These are phyloP conservation scores for Hypholoma sublateritium DNA, from an alignment of 768 basidiomycete species.

Conservation along the genomic window DNA sequence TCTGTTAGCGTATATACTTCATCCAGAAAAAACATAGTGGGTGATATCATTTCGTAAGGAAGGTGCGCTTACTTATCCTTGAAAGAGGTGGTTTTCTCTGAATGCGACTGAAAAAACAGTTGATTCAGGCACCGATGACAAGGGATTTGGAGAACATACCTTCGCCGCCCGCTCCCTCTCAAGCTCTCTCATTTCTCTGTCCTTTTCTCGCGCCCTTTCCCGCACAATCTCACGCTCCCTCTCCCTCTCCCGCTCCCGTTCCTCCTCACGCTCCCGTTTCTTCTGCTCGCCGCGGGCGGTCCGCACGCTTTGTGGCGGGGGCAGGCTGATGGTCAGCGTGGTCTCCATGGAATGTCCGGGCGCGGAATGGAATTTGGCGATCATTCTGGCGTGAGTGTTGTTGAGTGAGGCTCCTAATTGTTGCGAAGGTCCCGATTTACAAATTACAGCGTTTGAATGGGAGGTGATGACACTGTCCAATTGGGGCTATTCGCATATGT, in stretches of 20 bases:
- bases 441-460: slow-evolving; percentile 4
- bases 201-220: neutral
- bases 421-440: slow-evolving; percentile 2
- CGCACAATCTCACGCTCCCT: slow-evolving; percentile 2
- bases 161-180: slow-evolving; percentile 7
- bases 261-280: slow-evolving; percentile 2
- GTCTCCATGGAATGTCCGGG: slow-evolving; percentile 29
- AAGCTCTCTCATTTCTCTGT: slow-evolving; percentile 5
- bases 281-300: neutral
- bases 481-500: neutral
- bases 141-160: neutral
- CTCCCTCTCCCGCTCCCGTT: neutral
- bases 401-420: slow-evolving; percentile 1
- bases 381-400: slow-evolving; percentile 14
- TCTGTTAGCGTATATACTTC: neutral
- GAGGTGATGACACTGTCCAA: neutral
- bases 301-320: slow-evolving; percentile 17
- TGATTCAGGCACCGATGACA: neutral
- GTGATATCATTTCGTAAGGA: neutral
- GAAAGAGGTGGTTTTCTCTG: slow-evolving; percentile 21
- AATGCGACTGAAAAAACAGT: slow-evolving; percentile 7
- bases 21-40: neutral
- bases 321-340: slow-evolving; percentile 27
- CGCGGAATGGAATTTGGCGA: slow-evolving; percentile 29
- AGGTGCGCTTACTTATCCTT: slow-evolving; percentile 29